Conservation (phyloP, 179 eudicot genomes). For the Beta lomatogona region DNA sequence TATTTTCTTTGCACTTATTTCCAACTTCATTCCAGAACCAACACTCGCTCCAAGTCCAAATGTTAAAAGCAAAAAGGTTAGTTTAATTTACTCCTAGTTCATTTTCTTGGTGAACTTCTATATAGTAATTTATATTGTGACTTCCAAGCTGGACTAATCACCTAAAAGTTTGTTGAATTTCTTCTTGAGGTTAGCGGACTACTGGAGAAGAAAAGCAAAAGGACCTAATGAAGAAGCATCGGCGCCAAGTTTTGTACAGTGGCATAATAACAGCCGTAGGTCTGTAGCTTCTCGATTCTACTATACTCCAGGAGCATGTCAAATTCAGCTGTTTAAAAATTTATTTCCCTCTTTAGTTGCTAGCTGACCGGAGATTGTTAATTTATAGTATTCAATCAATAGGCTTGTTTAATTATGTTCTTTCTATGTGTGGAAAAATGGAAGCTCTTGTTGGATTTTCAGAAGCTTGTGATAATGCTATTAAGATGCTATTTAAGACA, state of each 20-base stretch:
- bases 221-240: slow-evolving; percentile 88
- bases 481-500: background rate
- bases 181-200: slow-evolving; percentile 42
- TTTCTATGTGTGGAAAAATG: background rate
- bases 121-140: background rate
- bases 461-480: background rate
- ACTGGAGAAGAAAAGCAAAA: slow-evolving; percentile 62
- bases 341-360: background rate
- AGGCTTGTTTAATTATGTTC: background rate
- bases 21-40: slow-evolving; percentile 96
- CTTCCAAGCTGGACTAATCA: slow-evolving; percentile 19
- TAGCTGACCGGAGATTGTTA: background rate
- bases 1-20: slow-evolving; percentile 79
- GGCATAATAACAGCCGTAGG: slow-evolving; percentile 96
- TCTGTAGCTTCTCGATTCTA: slow-evolving; percentile 30
- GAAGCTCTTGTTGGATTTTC: background rate
- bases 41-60: slow-evolving; percentile 66
- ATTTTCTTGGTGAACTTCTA: background rate
- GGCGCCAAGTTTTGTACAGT: slow-evolving; percentile 91
- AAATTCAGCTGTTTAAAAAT: background rate
- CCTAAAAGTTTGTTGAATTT: slow-evolving; percentile 31
- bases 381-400: background rate
- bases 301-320: background rate
- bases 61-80: slow-evolving; percentile 72
- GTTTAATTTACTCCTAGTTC: background rate